These are phyloP conservation scores for Xylogone sp. DNA, from an alignment of 2,329 filamentous ascomycete species.

Conservation along the genomic window DNA sequence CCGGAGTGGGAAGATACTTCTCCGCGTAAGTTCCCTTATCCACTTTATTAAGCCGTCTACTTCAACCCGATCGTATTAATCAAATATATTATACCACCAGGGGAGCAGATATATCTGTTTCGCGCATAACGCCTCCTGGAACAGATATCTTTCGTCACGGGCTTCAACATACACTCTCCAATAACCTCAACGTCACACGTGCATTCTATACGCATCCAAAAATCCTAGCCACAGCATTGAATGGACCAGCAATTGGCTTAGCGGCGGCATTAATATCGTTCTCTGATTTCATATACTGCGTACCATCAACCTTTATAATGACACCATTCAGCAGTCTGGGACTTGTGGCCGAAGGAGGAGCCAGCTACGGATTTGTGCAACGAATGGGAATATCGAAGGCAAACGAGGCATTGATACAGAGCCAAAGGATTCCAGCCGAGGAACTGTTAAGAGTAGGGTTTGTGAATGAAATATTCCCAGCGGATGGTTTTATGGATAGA, in stretches of 20 bases:
- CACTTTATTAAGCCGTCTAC: too few species aligned
- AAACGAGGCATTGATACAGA: conserved; percentile 92
- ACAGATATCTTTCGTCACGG: conserved; percentile 44
- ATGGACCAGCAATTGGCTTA: conserved; percentile 83
- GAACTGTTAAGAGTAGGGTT: conserved; percentile 74
- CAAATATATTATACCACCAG: conserved; percentile 36
- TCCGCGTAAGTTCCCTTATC: conserved; percentile 62
- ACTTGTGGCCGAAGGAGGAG: conserved; percentile 80
- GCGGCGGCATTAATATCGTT: conserved; percentile 75
- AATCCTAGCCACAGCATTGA: conserved; percentile 82
- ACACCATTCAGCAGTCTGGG: conserved; percentile 87
- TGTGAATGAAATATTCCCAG: conserved; percentile 75
- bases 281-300: conserved; percentile 85
- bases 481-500: conserved; percentile 59
- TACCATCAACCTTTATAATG: conserved; percentile 75
- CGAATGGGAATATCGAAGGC: conserved; percentile 74
- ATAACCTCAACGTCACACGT: conserved; percentile 83
- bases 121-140: conserved; percentile 37
- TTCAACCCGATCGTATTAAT: background rate
- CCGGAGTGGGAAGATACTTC: conserved; percentile 65
- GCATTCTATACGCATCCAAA: conserved; percentile 90
- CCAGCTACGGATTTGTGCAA: conserved; percentile 70
- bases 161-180: conserved; percentile 69
- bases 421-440: conserved; percentile 64
- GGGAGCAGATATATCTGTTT: conserved; percentile 69